Base-by-base conservation (phyloP, 2,329 filamentous ascomycete species). In the Aspergillus sp. region DNA sequence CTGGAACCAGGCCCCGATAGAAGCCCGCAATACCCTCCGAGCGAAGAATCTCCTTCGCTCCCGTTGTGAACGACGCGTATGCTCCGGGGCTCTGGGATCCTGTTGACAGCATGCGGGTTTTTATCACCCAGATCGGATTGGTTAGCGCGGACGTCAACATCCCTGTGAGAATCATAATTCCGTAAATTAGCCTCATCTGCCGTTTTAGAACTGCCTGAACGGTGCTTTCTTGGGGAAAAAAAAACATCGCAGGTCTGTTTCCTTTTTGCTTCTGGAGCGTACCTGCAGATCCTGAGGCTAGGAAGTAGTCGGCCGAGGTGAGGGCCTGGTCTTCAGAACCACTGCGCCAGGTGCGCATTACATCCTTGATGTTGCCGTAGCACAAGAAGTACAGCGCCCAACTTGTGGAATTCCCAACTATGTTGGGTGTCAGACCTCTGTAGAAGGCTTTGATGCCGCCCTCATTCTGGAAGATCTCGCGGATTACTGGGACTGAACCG, bases 91-190 rank as follows among this genome's bases (percentile, higher is more conserved):
- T 83, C 57, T 85, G 82, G 53, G 86, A 85, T 66, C 95, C 91
- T 3, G 91, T 93, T 30, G 92, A 92, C 23, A 98, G 82, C 92
- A 99, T 98, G 64, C 95, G 90, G 8, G 94, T 98, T 81, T 98
- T 98, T 75, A 99, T 87, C 2, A 99, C 95, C 95, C 95, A 99
- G 69, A 99, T 88, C 2, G 95, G 95, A 74, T 98, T 98, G 30
- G 95, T 98, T 66, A 94, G 83, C 30, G 91, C 79, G 47, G 93
- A 90, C 1, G 92, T 96, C 42, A 91, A 76, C 17, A 89, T 81
- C 30, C 94, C 93, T 65, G 41, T 36, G 32, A 36, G 32, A 36
- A 13, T 36, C 32, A 8, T 49, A 23, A 42, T 6, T n/a, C 19
- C 47, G 15, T 3, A 10, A 15, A 41, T 49, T 27, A 58, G 23